Evolutionary conservation across 2,329 filamentous ascomycete genomes (phyloP), one percentile per base, ranked within the genome.

Genomic region (Alternaria triticina): DNA sequence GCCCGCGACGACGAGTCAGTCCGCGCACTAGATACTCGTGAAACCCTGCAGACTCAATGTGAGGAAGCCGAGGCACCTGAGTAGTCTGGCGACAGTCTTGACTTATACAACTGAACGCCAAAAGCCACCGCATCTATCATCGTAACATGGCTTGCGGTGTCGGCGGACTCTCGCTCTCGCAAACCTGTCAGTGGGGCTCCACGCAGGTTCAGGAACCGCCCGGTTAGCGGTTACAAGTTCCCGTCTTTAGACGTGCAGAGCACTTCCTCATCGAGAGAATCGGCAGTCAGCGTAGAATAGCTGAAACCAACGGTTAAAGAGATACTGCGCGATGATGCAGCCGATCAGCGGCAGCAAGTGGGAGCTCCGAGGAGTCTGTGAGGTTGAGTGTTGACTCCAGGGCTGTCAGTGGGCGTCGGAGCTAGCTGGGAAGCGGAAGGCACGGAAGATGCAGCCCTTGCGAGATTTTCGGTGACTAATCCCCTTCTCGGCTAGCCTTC

Each of bases 291-390:
- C 30, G 15, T 55, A 33, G 33, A 25, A 43, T 22, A 27, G 7
- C 22, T 43, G 44, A 45, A 55, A 40, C 33, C 10, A 40, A 46
- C 50, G 56, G 60, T 17, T 59, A 59, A 59, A 59, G 15, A 45
- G 23, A 43, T 23, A 44, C 13, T 50, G 49, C 43, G 44, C 25
- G 33, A 50, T 43, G 57, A 45, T 50, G 56, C 44, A 49, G 51
- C 20, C 23, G 49, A 43, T 36, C 12, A 33, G 20, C 25, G 25
- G 50, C 44, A 49, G 36, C 36, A 23, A 44, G 15, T 28, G 13
- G 50, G 22, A 43, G n/a, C 20, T 50, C 50, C 56, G 25, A 47
- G 27, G 33, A 10, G 25, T 28, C 23, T 40, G 30, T 40, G 36
- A 40, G n/a, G 51, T 25, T 9, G 49, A 27, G 36, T 13, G n/a